Percentiles rank a stretch among this genome's conserved stretches.
Evolutionary conservation across 1,284 basidiomycete species (phyloP).

Genomic region (Sphaerobolus stellatus): DNA sequence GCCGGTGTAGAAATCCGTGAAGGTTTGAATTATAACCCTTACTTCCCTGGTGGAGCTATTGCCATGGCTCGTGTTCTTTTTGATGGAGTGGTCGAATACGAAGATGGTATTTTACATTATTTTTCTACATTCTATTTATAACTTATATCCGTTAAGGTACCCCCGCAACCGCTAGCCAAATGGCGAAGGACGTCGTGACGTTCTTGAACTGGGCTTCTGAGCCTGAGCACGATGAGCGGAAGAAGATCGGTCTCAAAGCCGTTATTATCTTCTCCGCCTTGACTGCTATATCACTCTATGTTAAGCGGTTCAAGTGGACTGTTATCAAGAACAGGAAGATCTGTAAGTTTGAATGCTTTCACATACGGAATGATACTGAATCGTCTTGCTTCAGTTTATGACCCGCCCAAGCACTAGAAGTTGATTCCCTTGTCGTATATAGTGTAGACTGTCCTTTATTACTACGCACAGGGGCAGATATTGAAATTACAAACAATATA

Average conservation of each 20-base stretch:
- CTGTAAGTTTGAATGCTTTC: slow-evolving; percentile 51
- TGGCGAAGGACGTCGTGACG: slow-evolving; percentile 98
- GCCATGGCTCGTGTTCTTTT: slow-evolving; percentile 98
- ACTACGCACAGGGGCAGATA: too few relatives aligned
- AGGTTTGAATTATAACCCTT: slow-evolving; percentile 97
- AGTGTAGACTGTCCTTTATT: not conserved
- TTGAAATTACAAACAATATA: too few relatives aligned
- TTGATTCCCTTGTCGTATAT: not conserved
- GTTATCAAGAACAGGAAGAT: slow-evolving; percentile 92
- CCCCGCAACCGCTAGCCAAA: slow-evolving; percentile 96
- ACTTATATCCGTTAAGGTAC: slow-evolving; percentile 59
- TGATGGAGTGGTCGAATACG: slow-evolving; percentile 93
- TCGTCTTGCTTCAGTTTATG: slow-evolving; percentile 44
- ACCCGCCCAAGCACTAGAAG: slow-evolving; percentile 40
- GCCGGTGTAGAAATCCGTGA: slow-evolving; percentile 96
- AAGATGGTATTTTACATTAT: slow-evolving; percentile 62
- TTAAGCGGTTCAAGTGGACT: slow-evolving; percentile 96
- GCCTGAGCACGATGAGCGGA: slow-evolving; percentile 97
- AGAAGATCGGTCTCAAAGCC: slow-evolving; percentile 94
- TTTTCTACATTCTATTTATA: slow-evolving; percentile 8
- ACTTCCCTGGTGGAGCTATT: slow-evolving; percentile 97
- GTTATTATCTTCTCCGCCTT: slow-evolving; percentile 87
- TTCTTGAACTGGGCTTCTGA: slow-evolving; percentile 97
- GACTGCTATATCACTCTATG: slow-evolving; percentile 79
- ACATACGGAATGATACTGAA: not conserved